phyloP scores from a whole-genome alignment of 169 alveolate species.

The Plasmodium sp. region DNA sequence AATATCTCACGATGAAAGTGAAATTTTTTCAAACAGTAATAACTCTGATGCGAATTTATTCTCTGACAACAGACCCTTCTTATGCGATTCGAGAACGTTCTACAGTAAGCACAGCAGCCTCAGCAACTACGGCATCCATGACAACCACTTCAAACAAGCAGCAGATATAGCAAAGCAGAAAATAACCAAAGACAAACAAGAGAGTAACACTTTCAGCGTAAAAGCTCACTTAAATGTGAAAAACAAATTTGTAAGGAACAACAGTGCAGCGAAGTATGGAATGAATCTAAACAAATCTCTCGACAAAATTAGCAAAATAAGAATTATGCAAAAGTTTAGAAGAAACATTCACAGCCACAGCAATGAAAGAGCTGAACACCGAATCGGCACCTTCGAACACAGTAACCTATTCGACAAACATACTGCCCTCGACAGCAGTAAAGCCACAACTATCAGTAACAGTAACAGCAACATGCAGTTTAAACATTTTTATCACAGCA shows the following conservation, averaged over 20 bases:
- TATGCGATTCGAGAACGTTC: not conserved
- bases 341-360: not conserved
- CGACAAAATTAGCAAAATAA: conserved; percentile 14
- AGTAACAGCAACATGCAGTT: not conserved
- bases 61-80: not conserved
- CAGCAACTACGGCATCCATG: not conserved
- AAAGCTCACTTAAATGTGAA: conserved; percentile 8
- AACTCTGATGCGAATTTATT: conserved; percentile 1
- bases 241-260: not conserved
- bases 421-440: not conserved
- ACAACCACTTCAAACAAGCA: not conserved
- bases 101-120: not conserved
- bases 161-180: not conserved
- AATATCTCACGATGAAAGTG: not conserved
- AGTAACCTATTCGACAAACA: not conserved
- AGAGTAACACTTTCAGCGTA: not conserved
- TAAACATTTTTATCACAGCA: not conserved
- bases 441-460: not conserved
- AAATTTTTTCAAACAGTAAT: not conserved
- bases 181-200: not conserved
- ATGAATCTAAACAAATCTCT: conserved; percentile 9
- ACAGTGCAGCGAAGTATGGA: not conserved
- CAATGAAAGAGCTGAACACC: not conserved
- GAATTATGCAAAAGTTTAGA: conserved; percentile 19
- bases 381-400: not conserved